These are phyloP conservation scores for Hypoxylon sp. DNA, from an alignment of 2,329 filamentous ascomycete species.

Conservation along the genomic window DNA sequence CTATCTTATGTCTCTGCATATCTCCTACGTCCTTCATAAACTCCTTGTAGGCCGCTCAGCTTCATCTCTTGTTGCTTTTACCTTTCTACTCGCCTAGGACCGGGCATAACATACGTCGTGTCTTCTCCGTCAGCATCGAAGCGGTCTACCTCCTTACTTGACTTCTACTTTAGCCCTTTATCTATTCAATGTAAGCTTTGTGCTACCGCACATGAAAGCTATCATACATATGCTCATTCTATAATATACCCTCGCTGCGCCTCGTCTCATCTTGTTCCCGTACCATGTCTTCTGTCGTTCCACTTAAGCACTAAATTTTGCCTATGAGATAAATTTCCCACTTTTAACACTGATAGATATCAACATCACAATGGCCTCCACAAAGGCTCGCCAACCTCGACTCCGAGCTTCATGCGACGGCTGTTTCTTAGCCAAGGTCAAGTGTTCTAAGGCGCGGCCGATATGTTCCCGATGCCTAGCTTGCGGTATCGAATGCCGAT, in stretches of 20 bases:
- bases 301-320: conserved; percentile 18
- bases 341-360: conserved; percentile 25
- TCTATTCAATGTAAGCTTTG: conserved; percentile 47
- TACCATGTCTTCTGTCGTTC: conserved; percentile 29
- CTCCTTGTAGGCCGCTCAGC: conserved; percentile 29
- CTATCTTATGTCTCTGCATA: conserved; percentile 38
- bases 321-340: conserved; percentile 16
- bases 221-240: conserved; percentile 44
- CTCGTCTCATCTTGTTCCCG: conserved; percentile 29
- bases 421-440: conserved; percentile 70
- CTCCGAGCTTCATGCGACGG: conserved; percentile 67
- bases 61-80: conserved; percentile 37
- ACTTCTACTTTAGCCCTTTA: conserved; percentile 34
- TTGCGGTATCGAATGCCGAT: conserved; percentile 65
- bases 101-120: conserved; percentile 39
- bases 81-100: conserved; percentile 39
- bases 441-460: conserved; percentile 68
- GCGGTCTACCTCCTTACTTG: conserved; percentile 37
- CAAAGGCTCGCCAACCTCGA: conserved; percentile 59
- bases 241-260: conserved; percentile 45
- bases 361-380: conserved; percentile 40
- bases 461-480: conserved; percentile 67
- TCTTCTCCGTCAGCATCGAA: conserved; percentile 38
- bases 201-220: conserved; percentile 42
- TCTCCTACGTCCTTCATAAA: conserved; percentile 43